These are phyloP conservation scores for Daldinia decipiens DNA, from an alignment of 495 filamentous ascomycete genomes.

Conservation along the genomic window DNA sequence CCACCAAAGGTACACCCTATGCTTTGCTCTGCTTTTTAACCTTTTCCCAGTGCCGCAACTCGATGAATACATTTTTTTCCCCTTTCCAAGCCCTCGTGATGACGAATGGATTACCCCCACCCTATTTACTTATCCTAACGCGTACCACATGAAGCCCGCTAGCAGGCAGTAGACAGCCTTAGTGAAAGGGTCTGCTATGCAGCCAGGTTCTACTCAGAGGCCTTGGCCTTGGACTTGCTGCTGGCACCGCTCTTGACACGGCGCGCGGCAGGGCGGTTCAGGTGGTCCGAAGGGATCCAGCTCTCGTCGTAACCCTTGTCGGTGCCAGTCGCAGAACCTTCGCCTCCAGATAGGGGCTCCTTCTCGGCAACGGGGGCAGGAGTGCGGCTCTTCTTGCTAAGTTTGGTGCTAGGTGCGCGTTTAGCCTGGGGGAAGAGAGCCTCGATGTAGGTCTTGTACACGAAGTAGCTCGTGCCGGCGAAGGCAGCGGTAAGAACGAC, in stretches of 20 bases:
- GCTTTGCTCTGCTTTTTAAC: not conserved
- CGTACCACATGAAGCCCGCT: not conserved
- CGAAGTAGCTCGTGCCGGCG: conserved; percentile 85
- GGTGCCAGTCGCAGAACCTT: conserved; percentile 69
- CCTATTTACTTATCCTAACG: not conserved
- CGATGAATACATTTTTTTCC: not conserved
- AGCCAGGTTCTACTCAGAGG: conserved; percentile 40
- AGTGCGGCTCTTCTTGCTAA: conserved; percentile 66
- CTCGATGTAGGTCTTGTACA: conserved; percentile 97
- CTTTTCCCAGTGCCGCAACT: not conserved
- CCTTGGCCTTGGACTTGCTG: conserved; percentile 63
- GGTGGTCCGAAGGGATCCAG: conserved; percentile 94
- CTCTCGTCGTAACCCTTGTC: conserved; percentile 87
- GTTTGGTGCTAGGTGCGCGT: conserved; percentile 67
- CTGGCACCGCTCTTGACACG: conserved; percentile 78
- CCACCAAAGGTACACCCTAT: not conserved
- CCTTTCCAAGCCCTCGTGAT: not conserved
- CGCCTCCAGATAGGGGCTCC: conserved; percentile 72
- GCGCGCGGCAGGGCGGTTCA: conserved; percentile 84
- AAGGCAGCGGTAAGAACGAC: conserved; percentile 85
- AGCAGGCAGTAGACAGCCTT: not conserved
- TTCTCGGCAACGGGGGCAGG: conserved; percentile 60
- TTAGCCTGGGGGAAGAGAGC: conserved; percentile 95
- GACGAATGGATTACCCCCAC: not conserved
- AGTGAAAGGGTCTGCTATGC: not conserved